These are phyloP conservation scores for Periglandula ipomoeae DNA, from an alignment of 2,329 filamentous ascomycete genomes.

Conservation along the genomic window DNA sequence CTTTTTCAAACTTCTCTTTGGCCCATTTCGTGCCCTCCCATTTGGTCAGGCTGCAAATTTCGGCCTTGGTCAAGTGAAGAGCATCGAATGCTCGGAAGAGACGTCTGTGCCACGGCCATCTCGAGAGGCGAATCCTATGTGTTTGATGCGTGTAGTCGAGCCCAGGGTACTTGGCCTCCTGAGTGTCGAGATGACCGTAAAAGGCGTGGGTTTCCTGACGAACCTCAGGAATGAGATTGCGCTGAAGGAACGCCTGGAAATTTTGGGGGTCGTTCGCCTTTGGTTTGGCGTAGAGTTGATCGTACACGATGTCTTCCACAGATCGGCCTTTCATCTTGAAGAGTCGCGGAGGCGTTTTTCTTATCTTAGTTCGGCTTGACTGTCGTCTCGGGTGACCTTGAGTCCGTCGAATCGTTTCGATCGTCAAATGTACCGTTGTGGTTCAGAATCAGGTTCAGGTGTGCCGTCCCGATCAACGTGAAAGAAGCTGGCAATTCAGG, in stretches of 20 bases:
- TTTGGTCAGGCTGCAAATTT: slow-evolving; percentile 64
- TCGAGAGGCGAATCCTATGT: slow-evolving; percentile 68
- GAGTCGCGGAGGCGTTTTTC: too few species aligned
- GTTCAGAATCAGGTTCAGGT: not conserved
- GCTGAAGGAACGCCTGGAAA: slow-evolving; percentile 61
- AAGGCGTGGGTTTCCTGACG: slow-evolving; percentile 70
- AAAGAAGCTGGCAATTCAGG: not conserved
- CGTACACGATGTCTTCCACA: slow-evolving; percentile 65
- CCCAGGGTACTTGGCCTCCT: slow-evolving; percentile 73
- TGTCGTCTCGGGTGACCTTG: too few species aligned
- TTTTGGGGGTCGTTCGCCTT: slow-evolving; percentile 59
- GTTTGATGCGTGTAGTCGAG: slow-evolving; percentile 67
- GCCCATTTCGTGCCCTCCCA: slow-evolving; percentile 83
- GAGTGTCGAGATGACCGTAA: slow-evolving; percentile 69
- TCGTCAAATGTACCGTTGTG: too few species aligned
- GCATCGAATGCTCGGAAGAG: slow-evolving; percentile 69
- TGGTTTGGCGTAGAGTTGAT: slow-evolving; percentile 61
- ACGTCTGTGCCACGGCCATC: slow-evolving; percentile 67
- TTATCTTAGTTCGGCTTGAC: too few species aligned
- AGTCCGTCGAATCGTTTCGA: too few species aligned
- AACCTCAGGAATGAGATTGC: slow-evolving; percentile 66
- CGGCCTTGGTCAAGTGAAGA: slow-evolving; percentile 56
- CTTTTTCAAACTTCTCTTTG: slow-evolving; percentile 68
- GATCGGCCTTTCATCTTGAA: slow-evolving; percentile 60
- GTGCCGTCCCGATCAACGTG: not conserved